Conservation (phyloP, 1,284 basidiomycete species). For the Malassezia psittaci region DNA sequence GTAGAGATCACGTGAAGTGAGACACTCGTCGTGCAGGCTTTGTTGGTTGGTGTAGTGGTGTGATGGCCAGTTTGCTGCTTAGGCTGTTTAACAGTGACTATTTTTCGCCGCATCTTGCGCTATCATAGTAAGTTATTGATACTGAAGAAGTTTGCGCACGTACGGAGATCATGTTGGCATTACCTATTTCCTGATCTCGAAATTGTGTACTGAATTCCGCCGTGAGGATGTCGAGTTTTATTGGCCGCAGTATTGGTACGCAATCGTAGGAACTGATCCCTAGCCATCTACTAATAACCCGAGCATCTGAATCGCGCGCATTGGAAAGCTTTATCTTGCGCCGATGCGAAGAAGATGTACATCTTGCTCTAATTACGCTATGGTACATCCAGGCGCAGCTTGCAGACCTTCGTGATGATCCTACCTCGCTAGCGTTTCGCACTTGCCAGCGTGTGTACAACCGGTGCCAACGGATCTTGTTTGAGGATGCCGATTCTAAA, state of each 20-base stretch:
- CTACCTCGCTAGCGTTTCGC: conserved; percentile 67
- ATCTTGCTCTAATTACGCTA: conserved; percentile 42
- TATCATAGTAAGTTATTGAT: conserved; percentile 29
- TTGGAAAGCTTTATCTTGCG: conserved; percentile 42
- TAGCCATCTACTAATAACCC: conserved; percentile 41
- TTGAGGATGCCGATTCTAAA: conserved; percentile 58
- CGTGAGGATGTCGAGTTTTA: conserved; percentile 42
- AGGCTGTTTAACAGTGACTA: conserved; percentile 45
- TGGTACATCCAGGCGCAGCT: conserved; percentile 46
- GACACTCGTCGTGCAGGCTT: neutral
- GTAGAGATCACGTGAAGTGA: neutral
- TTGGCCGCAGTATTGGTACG: conserved; percentile 43
- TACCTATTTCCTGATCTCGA: conserved; percentile 43
- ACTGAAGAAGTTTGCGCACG: conserved; percentile 20
- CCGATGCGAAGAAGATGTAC: conserved; percentile 39
- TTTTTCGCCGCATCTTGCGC: conserved; percentile 45
- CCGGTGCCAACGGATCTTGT: conserved; percentile 92
- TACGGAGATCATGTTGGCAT: conserved; percentile 46
- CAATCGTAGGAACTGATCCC: neutral
- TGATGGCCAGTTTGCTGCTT: conserved; percentile 42
- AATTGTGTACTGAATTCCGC: conserved; percentile 32
- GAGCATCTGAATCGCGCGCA: conserved; percentile 36
- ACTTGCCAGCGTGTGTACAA: conserved; percentile 88
- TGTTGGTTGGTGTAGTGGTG: neutral
- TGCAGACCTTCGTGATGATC: conserved; percentile 44